Percentiles rank a stretch among this genome's conserved stretches.
Conservation (phyloP, 2,329 filamentous ascomycete genomes). For the Knoxdaviesia capensis region DNA sequence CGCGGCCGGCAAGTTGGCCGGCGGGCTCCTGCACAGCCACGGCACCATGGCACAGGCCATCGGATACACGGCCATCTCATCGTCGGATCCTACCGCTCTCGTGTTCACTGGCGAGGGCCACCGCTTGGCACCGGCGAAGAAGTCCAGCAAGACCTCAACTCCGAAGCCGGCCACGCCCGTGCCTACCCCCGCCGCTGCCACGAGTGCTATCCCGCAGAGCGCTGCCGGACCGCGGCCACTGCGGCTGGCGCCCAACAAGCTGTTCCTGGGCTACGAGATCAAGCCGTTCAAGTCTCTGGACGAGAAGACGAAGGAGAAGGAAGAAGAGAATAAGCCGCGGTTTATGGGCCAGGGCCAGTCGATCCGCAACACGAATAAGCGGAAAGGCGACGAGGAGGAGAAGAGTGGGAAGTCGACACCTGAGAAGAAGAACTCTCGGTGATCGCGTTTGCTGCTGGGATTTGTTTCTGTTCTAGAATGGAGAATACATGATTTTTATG, state of each 20-base stretch:
- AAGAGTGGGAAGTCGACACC: conserved; percentile 18
- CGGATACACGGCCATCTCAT: conserved; percentile 82
- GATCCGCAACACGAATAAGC: conserved; percentile 48
- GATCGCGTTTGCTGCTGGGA: background rate
- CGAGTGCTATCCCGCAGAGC: conserved; percentile 1
- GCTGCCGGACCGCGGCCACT: conserved; percentile 51
- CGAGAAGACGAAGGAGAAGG: conserved; percentile 45
- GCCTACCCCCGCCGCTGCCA: conserved; percentile 10
- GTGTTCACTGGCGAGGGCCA: conserved; percentile 70
- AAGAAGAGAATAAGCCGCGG: conserved; percentile 43
- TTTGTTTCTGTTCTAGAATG: background rate
- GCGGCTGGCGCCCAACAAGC: conserved; percentile 65
- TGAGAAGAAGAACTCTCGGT: conserved; percentile 20
- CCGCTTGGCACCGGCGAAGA: conserved; percentile 55
- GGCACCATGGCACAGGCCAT: conserved; percentile 97
- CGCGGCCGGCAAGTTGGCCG: conserved; percentile 41
- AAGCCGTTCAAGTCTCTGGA: conserved; percentile 69
- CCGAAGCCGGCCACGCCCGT: conserved; percentile 58
- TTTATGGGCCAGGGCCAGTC: conserved; percentile 78
- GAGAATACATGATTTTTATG: no score
- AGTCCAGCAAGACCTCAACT: conserved; percentile 44
- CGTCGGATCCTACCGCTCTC: conserved; percentile 49
- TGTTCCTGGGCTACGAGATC: conserved; percentile 93
- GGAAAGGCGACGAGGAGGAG: conserved; percentile 37
- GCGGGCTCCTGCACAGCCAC: conserved; percentile 61